Percentiles rank a stretch among this genome's conserved stretches.
These are phyloP conservation scores for Acanthamoeba castellanii DNA, from an alignment of 208 protist genomes.

Conservation along the genomic window DNA sequence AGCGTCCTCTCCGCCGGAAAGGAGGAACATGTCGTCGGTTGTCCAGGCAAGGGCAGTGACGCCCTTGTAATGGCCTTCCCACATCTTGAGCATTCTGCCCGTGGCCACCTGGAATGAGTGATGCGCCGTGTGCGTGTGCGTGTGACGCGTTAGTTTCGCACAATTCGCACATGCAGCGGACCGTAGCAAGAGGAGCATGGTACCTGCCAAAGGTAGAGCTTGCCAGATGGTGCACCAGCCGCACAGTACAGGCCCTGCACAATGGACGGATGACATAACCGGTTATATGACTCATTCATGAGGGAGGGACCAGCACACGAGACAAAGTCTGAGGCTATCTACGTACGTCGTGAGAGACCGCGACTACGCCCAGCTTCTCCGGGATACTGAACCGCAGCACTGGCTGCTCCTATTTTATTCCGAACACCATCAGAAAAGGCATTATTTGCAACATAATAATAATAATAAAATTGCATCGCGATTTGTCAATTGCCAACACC, in stretches of 20 bases:
- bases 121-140: background rate
- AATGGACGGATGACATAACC: background rate
- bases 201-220: slow-evolving; percentile 72
- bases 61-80: slow-evolving; percentile 72
- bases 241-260: slow-evolving; percentile 61
- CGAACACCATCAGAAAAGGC: background rate
- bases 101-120: slow-evolving; percentile 52
- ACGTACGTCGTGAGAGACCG: slow-evolving; percentile 58
- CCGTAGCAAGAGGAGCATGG: no score
- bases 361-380: slow-evolving; percentile 35
- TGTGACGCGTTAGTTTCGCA: background rate
- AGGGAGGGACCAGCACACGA: background rate
- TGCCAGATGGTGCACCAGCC: slow-evolving; percentile 34
- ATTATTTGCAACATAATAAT: background rate
- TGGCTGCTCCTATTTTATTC: slow-evolving; percentile 31
- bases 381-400: slow-evolving; percentile 62
- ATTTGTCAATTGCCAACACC: background rate
- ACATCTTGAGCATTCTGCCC: slow-evolving; percentile 53
- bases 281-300: no score
- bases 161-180: no score
- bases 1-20: slow-evolving; percentile 66
- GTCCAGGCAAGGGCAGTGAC: slow-evolving; percentile 71
- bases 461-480: background rate
- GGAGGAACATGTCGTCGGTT: slow-evolving; percentile 66
- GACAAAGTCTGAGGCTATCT: background rate